A percentile compares a stretch with the other conserved stretches of the same genome.
These are phyloP conservation scores for Sutorius eximius DNA, from an alignment of 1,284 basidiomycete species.

Conservation along the genomic window DNA sequence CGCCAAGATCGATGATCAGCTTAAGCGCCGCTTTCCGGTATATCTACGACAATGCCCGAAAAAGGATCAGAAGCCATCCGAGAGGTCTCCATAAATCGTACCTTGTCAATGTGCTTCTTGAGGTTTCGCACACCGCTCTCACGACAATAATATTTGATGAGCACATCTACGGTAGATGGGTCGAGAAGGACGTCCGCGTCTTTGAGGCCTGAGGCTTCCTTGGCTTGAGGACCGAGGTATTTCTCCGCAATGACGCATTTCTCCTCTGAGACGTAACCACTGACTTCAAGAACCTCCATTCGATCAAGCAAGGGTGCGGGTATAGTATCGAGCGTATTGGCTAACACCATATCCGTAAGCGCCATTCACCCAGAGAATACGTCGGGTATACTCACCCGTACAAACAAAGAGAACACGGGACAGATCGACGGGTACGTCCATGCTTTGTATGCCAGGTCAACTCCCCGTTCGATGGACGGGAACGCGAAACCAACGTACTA, in stretches of 20 bases:
- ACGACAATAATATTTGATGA: constrained; percentile 96
- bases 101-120: constrained; percentile 97
- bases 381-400: constrained; percentile 54
- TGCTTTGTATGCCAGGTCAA: constrained; percentile 46
- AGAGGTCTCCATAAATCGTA: constrained; percentile 29
- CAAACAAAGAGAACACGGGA: constrained; percentile 97
- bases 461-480: background rate
- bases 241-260: constrained; percentile 90
- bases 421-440: constrained; percentile 96
- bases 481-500: constrained; percentile 55
- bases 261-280: constrained; percentile 96
- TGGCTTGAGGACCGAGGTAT: constrained; percentile 94
- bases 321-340: constrained; percentile 94
- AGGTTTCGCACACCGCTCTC: constrained; percentile 95
- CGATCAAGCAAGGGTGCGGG: constrained; percentile 95
- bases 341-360: constrained; percentile 30
- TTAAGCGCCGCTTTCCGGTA: constrained; percentile 96
- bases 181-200: constrained; percentile 80
- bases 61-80: background rate
- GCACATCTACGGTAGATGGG: constrained; percentile 77
- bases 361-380: background rate
- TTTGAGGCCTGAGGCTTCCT: constrained; percentile 86
- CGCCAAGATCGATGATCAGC: constrained; percentile 90
- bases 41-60: constrained; percentile 55
- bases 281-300: constrained; percentile 97